These are phyloP conservation scores for Tylopilus cervinicoccineus DNA, from an alignment of 768 basidiomycete genomes.

Conservation along the genomic window DNA sequence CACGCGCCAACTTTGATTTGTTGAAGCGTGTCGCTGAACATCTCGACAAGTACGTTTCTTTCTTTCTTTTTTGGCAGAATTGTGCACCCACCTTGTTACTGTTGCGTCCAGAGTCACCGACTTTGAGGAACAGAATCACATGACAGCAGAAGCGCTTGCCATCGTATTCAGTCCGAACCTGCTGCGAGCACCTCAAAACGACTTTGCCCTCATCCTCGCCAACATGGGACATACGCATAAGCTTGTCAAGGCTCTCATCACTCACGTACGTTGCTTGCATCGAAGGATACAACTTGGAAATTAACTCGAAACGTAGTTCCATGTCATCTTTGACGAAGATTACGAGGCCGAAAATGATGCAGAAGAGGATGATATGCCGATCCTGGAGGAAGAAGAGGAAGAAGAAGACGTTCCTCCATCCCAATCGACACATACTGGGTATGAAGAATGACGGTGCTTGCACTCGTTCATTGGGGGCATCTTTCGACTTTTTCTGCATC, in stretches of 20 bases:
- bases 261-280: constrained; percentile 52
- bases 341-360: constrained; percentile 47
- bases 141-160: constrained; percentile 81
- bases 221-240: constrained; percentile 79
- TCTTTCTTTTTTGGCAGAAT: background rate
- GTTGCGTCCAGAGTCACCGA: constrained; percentile 64
- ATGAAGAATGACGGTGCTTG: constrained; percentile 21
- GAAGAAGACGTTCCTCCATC: constrained; percentile 35
- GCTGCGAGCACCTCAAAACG: constrained; percentile 71
- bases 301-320: constrained; percentile 39
- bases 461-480: constrained; percentile 4
- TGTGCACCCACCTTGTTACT: background rate
- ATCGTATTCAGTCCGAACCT: constrained; percentile 86
- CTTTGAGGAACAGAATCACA: constrained; percentile 84
- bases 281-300: background rate
- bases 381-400: constrained; percentile 56
- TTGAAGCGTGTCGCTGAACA: constrained; percentile 77
- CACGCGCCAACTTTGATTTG: constrained; percentile 73
- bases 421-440: constrained; percentile 19
- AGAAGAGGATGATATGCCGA: constrained; percentile 64
- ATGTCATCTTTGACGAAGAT: constrained; percentile 74
- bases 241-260: constrained; percentile 71
- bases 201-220: constrained; percentile 70
- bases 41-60: constrained; percentile 58
- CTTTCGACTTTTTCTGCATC: constrained; percentile 9